A percentile compares a stretch with the other conserved stretches of the same genome.
phyloP scores from a whole-genome alignment of 805 yeast species.

The Helenozyma baotianmanensis region DNA sequence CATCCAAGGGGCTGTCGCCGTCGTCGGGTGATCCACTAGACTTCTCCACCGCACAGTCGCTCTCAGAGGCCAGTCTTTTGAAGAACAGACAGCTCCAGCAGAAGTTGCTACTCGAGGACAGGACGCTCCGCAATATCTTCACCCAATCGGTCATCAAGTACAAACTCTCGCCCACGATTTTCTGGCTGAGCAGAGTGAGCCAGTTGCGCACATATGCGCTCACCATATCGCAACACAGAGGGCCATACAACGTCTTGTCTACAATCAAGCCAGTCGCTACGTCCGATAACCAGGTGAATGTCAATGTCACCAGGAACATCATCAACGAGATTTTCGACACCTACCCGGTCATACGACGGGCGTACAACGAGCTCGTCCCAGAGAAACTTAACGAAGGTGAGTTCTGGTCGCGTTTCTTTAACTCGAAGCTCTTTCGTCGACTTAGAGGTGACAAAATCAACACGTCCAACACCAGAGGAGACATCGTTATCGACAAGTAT shows the following conservation, averaged over 20 bases:
- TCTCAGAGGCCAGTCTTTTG: slow-evolving; percentile 47
- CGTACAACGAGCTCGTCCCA: slow-evolving; percentile 89
- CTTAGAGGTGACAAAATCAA: slow-evolving; percentile 81
- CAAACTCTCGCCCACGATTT: slow-evolving; percentile 73
- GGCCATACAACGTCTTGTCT: slow-evolving; percentile 90
- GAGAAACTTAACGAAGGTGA: slow-evolving; percentile 75
- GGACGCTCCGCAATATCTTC: slow-evolving; percentile 65
- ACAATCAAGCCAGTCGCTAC: slow-evolving; percentile 93
- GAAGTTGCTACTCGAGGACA: slow-evolving; percentile 64
- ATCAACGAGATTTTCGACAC: slow-evolving; percentile 87
- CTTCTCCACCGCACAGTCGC: slow-evolving; percentile 22
- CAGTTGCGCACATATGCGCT: slow-evolving; percentile 81
- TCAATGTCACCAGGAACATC: slow-evolving; percentile 84
- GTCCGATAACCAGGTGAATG: slow-evolving; percentile 88
- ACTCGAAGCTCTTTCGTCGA: slow-evolving; percentile 81
- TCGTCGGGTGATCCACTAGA: slow-evolving; percentile 14
- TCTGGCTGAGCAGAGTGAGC: slow-evolving; percentile 82
- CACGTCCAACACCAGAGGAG: slow-evolving; percentile 72
- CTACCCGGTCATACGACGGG: slow-evolving; percentile 85
- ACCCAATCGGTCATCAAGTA: slow-evolving; percentile 81
- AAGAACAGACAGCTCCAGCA: slow-evolving; percentile 77
- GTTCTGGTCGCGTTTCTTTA: slow-evolving; percentile 94
- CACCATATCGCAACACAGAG: slow-evolving; percentile 76
- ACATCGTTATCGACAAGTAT: slow-evolving; percentile 79
- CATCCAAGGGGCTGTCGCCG: slow-evolving; percentile 1